Evolutionary conservation across 31 red algal species (phyloP).

Genomic region (Bonnemaisonia californica): DNA sequence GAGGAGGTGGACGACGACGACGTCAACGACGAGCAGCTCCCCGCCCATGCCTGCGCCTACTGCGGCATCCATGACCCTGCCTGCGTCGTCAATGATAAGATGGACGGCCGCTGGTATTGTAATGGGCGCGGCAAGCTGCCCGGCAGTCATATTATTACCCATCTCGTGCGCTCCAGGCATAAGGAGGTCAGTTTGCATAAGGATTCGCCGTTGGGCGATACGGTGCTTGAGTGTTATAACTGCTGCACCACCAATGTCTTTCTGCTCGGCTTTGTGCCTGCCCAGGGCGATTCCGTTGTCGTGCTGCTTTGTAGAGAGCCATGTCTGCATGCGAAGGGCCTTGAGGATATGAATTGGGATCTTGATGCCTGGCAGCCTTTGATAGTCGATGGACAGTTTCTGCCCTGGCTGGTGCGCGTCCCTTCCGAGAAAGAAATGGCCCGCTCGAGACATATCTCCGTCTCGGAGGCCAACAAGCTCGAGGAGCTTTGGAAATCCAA

Average conservation of each 20-base stretch:
- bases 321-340: slow-evolving; percentile 82
- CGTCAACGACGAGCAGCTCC: slow-evolving; percentile 54
- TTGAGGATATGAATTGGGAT: slow-evolving; percentile 93
- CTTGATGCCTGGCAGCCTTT: slow-evolving; percentile 89
- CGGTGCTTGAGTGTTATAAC: slow-evolving; percentile 91
- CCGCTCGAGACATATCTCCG: slow-evolving; percentile 73
- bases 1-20: slow-evolving; percentile 77
- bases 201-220: slow-evolving; percentile 81
- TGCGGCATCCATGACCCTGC: slow-evolving; percentile 93
- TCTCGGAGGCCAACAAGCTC: slow-evolving; percentile 69
- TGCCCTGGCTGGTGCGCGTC: slow-evolving; percentile 84
- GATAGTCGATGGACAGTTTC: slow-evolving; percentile 83
- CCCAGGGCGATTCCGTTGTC: slow-evolving; percentile 92
- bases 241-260: slow-evolving; percentile 93
- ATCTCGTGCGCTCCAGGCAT: slow-evolving; percentile 80
- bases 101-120: slow-evolving; percentile 86
- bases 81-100: slow-evolving; percentile 85
- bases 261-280: slow-evolving; percentile 89
- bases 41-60: slow-evolving; percentile 83
- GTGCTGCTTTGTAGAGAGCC: slow-evolving; percentile 91
- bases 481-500: slow-evolving; percentile 87
- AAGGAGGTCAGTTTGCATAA: slow-evolving; percentile 83
- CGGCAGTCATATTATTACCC: slow-evolving; percentile 87
- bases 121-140: slow-evolving; percentile 71
- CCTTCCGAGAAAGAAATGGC: slow-evolving; percentile 83